Evolutionary conservation across 2,329 filamentous ascomycete species (phyloP).

Genomic region (Fusarium subglutinans): DNA sequence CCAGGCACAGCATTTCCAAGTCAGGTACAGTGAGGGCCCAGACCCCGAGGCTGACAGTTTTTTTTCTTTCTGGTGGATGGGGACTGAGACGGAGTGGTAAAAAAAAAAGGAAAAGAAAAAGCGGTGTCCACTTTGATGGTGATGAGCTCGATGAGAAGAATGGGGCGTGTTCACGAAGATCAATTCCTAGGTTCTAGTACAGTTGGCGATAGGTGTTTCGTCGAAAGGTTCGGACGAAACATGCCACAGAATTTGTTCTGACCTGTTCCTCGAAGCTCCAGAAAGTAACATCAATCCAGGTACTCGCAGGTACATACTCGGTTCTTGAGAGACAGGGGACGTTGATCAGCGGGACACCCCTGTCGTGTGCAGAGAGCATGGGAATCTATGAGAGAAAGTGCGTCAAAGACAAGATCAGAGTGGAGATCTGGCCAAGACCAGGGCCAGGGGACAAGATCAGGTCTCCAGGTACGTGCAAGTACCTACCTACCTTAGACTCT

Average conservation of each 20-base stretch:
- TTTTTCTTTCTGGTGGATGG: not conserved
- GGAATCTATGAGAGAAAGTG: conserved; percentile 26
- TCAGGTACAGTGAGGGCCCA: conserved; percentile 16
- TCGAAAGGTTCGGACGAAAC: conserved; percentile 11
- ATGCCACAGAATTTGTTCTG: not conserved
- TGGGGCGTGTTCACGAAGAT: not conserved
- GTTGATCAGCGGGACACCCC: conserved; percentile 35
- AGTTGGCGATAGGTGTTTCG: conserved; percentile 8
- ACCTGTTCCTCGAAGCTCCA: not conserved
- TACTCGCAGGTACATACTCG: conserved; percentile 27
- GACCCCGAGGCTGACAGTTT: conserved; percentile 14
- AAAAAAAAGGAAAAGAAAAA: not conserved
- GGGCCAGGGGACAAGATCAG: conserved; percentile 19
- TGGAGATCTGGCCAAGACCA: conserved; percentile 25
- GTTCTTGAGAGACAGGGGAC: conserved; percentile 24
- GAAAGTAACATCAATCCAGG: conserved; percentile 6
- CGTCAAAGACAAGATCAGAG: conserved; percentile 24
- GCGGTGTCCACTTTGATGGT: conserved; percentile 10
- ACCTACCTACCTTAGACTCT: conserved; percentile 9
- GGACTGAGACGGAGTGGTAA: not conserved
- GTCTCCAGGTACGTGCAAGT: conserved; percentile 17
- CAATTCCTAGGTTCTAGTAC: not conserved
- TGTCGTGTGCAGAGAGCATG: conserved; percentile 22
- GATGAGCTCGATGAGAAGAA: not conserved
- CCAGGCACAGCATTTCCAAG: conserved; percentile 26